Evolutionary conservation across 805 yeast genomes (phyloP), one percentile per base, ranked within the genome.

Genomic region (Candida sanyiensis): DNA sequence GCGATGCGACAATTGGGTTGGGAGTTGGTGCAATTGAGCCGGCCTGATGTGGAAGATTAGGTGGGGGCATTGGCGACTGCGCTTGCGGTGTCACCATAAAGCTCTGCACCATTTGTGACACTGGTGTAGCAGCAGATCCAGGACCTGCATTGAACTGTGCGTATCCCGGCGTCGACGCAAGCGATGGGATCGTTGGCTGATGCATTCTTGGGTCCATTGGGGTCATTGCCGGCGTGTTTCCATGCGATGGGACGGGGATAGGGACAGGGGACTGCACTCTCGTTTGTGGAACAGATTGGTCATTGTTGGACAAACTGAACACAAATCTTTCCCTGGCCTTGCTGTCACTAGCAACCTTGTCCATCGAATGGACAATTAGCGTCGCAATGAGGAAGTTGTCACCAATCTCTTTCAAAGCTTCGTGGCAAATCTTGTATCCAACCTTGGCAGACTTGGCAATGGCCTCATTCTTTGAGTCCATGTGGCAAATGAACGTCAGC

Each of bases 401-500:
- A 43, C 80, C 63, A 13, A 68, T 51, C 33, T 57, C 64, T 10
- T 51, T 48, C 37, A 72, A 47, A 2, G 71, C 63, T 21, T 54
- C 44, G 21, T 35, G 35, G 21, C 68, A 58, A 2, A 61, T 47
- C 1, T 47, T 49, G 35, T 65, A 51, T 1, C 70, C 65, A 20
- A 51, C 36, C 36, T 52, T 56, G 3, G 73, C 71, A 11, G 61
- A 52, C 36, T 59, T 62, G 0, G 58, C 58, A 37, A 66, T 69
- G 5, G 50, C 48, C 16, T 55, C 47, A 26, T 61, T 58, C 12
- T 52, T 49, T 5, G 72, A 62, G 38, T 65, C 69, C 36, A 77
- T 70, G 60, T 83, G 90, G 54, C 80, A 80, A n/a, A 81, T 67
- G 58, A 83, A 73, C 72, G 83, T 79, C 45, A 79, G 66, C 46